Evolutionary conservation across 257 asterid genomes (phyloP).

Genomic region (Euphrasia confusa): DNA sequence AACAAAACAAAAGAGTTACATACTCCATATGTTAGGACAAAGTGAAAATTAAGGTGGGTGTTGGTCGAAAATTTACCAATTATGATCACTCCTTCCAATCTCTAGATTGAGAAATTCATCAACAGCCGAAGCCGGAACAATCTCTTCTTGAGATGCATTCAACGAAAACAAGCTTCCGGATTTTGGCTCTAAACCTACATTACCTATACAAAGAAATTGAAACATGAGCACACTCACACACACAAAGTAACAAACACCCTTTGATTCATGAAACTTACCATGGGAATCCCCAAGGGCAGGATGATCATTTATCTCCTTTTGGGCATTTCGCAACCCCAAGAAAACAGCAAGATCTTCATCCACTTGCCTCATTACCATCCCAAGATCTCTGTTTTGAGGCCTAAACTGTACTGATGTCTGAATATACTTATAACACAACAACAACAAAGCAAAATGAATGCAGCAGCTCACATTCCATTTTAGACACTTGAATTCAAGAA

Average conservation of each 20-base stretch:
- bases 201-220: background rate
- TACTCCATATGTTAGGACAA: background rate
- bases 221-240: background rate
- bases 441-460: background rate
- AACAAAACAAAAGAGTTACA: background rate
- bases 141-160: background rate
- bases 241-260: background rate
- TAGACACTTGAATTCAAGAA: background rate
- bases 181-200: slow-evolving; percentile 33
- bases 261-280: background rate
- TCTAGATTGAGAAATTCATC: slow-evolving; percentile 43
- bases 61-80: slow-evolving; percentile 40
- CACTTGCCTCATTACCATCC: slow-evolving; percentile 76
- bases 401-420: slow-evolving; percentile 68
- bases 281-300: background rate
- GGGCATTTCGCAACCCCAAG: slow-evolving; percentile 33
- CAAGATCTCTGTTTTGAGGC: slow-evolving; percentile 67
- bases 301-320: slow-evolving; percentile 23
- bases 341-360: slow-evolving; percentile 75
- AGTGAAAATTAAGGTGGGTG: background rate
- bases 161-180: slow-evolving; percentile 10
- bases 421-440: slow-evolving; percentile 19
- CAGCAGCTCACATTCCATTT: background rate
- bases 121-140: background rate
- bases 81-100: slow-evolving; percentile 44